These are phyloP conservation scores for Ichthyophthirius multifiliis DNA, from an alignment of 169 alveolate species.

Conservation along the genomic window DNA sequence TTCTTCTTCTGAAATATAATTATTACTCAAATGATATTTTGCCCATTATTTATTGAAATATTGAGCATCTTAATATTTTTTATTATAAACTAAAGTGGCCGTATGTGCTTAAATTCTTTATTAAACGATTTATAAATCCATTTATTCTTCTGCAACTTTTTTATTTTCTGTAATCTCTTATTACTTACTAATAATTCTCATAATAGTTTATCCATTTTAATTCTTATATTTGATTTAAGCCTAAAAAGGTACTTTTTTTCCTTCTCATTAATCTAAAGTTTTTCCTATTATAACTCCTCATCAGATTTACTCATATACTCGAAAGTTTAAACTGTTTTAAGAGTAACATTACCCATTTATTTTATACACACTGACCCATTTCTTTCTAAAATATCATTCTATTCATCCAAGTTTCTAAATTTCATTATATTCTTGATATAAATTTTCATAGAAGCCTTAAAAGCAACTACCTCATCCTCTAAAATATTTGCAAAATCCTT, in stretches of 20 bases:
- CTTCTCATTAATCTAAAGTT: conserved; percentile 49
- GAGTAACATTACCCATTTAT: conserved; percentile 76
- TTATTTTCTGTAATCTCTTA: conserved; percentile 54
- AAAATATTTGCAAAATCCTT: conserved; percentile 74
- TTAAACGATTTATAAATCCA: conserved; percentile 58
- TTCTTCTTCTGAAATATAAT: background rate
- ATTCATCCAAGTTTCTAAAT: conserved; percentile 64
- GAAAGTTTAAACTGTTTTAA: conserved; percentile 60
- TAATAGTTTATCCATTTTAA: conserved; percentile 62
- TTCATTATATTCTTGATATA: conserved; percentile 64
- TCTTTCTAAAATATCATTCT: conserved; percentile 20
- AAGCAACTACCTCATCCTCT: conserved; percentile 61
- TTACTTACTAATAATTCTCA: conserved; percentile 66
- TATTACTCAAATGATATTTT: conserved; percentile 29
- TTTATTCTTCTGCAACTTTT: conserved; percentile 57
- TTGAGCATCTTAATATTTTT: conserved; percentile 55
- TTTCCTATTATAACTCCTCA: conserved; percentile 40
- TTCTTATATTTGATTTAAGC: conserved; percentile 44
- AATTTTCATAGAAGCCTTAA: conserved; percentile 54
- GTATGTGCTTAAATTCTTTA: conserved; percentile 59
- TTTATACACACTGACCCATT: conserved; percentile 32
- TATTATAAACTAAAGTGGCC: conserved; percentile 67
- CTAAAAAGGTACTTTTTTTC: conserved; percentile 68
- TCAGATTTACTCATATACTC: conserved; percentile 63
- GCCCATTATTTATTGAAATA: conserved; percentile 32